These are phyloP conservation scores for Tephrocybe sp. DNA, from an alignment of 768 basidiomycete genomes.

Conservation along the genomic window DNA sequence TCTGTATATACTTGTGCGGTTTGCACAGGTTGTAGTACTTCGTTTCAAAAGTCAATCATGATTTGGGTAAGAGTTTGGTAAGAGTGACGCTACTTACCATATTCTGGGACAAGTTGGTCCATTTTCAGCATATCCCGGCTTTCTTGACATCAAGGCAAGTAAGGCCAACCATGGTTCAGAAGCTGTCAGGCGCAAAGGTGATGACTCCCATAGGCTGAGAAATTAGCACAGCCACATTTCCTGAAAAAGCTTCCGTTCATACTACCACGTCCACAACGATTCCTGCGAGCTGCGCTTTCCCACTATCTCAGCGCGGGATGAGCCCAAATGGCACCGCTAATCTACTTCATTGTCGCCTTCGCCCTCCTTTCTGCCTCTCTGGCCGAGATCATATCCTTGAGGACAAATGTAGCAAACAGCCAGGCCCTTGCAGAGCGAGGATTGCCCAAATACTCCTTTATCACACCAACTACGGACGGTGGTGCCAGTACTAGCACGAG, in stretches of 20 bases:
- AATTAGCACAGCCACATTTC: slow-evolving; percentile 9
- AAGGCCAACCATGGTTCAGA: neutral
- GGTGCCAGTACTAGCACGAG: slow-evolving; percentile 24
- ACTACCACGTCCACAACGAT: slow-evolving; percentile 8
- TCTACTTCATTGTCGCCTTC: slow-evolving; percentile 24
- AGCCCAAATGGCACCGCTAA: slow-evolving; percentile 35
- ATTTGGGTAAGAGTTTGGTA: no score
- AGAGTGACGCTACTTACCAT: no score
- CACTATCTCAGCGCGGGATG: slow-evolving; percentile 20
- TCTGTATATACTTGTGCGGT: no score
- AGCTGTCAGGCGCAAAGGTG: no score
- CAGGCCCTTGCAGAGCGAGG: slow-evolving; percentile 28
- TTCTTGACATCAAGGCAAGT: no score
- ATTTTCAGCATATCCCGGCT: no score
- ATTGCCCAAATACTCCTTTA: slow-evolving; percentile 18
- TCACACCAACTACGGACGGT: slow-evolving; percentile 16
- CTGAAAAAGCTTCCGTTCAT: neutral
- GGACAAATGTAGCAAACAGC: slow-evolving; percentile 18
- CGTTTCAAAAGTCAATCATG: no score
- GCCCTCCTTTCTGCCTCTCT: slow-evolving; percentile 28
- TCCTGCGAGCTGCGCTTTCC: slow-evolving; percentile 3
- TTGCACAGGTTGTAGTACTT: no score
- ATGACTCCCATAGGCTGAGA: no score
- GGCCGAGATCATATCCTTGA: slow-evolving; percentile 31
- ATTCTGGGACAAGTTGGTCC: no score